Evolutionary conservation across 2,329 filamentous ascomycete species (phyloP).

Genomic region (Pestalotiopsis sp.): DNA sequence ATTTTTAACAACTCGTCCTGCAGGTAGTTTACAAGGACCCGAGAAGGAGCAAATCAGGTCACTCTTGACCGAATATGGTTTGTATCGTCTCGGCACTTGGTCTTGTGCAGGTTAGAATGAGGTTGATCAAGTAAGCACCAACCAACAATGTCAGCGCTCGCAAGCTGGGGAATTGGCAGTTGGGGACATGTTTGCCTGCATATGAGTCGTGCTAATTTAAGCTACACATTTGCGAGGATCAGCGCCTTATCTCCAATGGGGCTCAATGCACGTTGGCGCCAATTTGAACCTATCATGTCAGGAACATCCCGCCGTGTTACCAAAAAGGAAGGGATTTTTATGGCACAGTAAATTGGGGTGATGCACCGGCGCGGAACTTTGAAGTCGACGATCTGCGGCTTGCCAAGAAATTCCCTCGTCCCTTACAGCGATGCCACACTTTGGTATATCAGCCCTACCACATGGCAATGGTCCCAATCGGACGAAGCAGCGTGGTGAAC

Average conservation of each 20-base stretch:
- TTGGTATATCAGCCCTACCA: neutral
- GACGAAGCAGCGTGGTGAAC: neutral
- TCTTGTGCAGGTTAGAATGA: neutral
- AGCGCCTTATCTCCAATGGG: neutral
- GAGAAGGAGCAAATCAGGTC: neutral
- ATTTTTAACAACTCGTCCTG: neutral
- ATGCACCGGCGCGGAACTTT: neutral
- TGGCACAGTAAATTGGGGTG: neutral
- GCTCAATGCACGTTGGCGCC: neutral
- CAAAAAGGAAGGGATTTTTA: neutral
- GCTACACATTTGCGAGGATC: neutral
- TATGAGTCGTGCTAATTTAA: neutral
- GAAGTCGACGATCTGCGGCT: neutral
- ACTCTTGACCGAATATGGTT: neutral
- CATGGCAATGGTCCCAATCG: neutral
- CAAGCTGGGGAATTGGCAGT: neutral
- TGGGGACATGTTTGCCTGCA: neutral
- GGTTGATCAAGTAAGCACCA: neutral
- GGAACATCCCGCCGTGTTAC: neutral
- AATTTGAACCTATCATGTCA: neutral
- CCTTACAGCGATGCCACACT: neutral
- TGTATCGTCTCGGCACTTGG: neutral
- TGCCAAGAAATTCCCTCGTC: neutral
- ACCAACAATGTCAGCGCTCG: neutral
- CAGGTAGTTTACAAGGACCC: neutral